A percentile compares a stretch with the other conserved stretches of the same genome.
phyloP scores from a whole-genome alignment of 768 basidiomycete species.

The Hygrophorus pudorinus region DNA sequence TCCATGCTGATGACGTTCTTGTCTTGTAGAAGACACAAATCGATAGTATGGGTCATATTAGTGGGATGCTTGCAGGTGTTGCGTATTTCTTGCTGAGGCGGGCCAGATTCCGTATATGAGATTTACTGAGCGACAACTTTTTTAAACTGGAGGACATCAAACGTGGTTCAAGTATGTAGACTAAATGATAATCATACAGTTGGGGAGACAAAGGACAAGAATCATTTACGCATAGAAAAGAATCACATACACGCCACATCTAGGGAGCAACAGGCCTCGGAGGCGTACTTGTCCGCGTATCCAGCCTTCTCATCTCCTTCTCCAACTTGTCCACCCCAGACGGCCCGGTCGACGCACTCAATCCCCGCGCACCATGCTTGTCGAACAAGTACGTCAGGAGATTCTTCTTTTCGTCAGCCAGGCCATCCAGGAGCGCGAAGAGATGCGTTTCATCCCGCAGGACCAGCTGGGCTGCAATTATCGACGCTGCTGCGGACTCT shows the following conservation, averaged over 20 bases:
- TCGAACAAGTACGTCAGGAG: constrained; percentile 83
- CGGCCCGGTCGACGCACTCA: constrained; percentile 22
- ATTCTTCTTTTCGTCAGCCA: constrained; percentile 89
- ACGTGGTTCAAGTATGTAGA: not conserved
- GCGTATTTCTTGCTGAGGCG: constrained; percentile 39
- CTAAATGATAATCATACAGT: not conserved
- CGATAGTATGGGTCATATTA: constrained; percentile 62
- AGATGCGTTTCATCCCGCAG: constrained; percentile 77
- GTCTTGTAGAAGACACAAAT: constrained; percentile 34
- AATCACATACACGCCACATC: constrained; percentile 3
- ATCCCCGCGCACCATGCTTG: constrained; percentile 68
- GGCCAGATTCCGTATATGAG: not conserved
- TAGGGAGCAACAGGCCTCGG: constrained; percentile 22
- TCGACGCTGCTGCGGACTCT: constrained; percentile 72
- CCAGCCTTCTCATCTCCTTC: constrained; percentile 73
- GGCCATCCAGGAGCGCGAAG: constrained; percentile 68
- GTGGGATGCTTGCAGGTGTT: constrained; percentile 52
- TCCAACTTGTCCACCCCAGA: constrained; percentile 60
- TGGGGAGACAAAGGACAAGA: too few species aligned
- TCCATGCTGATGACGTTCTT: not conserved
- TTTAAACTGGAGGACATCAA: not conserved
- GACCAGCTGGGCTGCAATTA: constrained; percentile 78
- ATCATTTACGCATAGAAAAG: constrained; percentile 3
- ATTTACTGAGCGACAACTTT: not conserved
- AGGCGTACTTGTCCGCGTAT: constrained; percentile 71